phyloP scores from a whole-genome alignment of 495 filamentous ascomycete species.

The Jackrogersella multiformis region DNA sequence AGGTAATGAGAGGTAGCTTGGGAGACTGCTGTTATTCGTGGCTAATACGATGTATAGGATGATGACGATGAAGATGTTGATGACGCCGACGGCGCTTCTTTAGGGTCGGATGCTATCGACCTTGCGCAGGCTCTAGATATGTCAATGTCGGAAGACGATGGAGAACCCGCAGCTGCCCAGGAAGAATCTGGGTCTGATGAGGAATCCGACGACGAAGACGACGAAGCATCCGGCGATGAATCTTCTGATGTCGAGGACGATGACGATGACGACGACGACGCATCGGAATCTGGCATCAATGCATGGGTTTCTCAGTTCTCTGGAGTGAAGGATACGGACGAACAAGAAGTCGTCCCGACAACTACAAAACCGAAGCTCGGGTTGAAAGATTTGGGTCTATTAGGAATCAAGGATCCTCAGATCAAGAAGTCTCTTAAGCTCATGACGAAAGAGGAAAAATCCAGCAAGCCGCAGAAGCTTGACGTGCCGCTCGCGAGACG shows the following conservation, averaged over 20 bases:
- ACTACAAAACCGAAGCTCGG: slow-evolving; percentile 74
- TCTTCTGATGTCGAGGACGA: slow-evolving; percentile 55
- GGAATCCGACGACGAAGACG: slow-evolving; percentile 55
- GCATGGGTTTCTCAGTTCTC: slow-evolving; percentile 72
- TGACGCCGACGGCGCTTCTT: slow-evolving; percentile 60
- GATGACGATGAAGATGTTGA: slow-evolving; percentile 66
- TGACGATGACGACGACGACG: slow-evolving; percentile 60
- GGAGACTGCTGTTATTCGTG: slow-evolving; percentile 24
- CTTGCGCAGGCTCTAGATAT: slow-evolving; percentile 83
- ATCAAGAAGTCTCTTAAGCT: slow-evolving; percentile 83
- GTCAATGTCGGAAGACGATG: slow-evolving; percentile 59
- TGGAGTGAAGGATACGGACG: slow-evolving; percentile 48
- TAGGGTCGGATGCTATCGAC: slow-evolving; percentile 88
- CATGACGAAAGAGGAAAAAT: slow-evolving; percentile 63
- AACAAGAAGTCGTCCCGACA: slow-evolving; percentile 44
- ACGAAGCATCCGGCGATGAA: slow-evolving; percentile 56
- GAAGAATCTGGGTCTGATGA: slow-evolving; percentile 57
- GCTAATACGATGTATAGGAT: slow-evolving; percentile 43
- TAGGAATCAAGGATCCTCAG: slow-evolving; percentile 75
- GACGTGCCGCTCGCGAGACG: slow-evolving; percentile 86
- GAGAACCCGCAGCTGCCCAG: slow-evolving; percentile 49
- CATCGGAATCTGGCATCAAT: slow-evolving; percentile 69
- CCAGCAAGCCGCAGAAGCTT: slow-evolving; percentile 71
- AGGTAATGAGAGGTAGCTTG: slow-evolving; percentile 50
- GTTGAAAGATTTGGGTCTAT: slow-evolving; percentile 76